Percentiles rank a stretch among this genome's conserved stretches.
These are phyloP conservation scores for Colletotrichum sojae DNA, from an alignment of 2,329 filamentous ascomycete species.

Conservation along the genomic window DNA sequence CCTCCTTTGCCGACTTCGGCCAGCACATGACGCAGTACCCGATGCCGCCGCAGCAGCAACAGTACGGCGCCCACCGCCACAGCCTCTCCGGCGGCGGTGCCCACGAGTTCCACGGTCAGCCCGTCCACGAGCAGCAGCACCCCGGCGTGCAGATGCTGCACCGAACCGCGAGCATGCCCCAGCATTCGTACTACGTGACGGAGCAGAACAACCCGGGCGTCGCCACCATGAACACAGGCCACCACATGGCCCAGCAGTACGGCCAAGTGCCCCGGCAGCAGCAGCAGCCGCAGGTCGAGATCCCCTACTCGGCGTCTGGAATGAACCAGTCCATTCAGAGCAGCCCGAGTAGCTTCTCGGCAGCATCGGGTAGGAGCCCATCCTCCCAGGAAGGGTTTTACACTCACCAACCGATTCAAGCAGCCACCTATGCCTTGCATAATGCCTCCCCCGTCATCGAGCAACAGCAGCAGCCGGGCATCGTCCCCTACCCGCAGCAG, in stretches of 20 bases:
- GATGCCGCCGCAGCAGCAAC: constrained; percentile 55
- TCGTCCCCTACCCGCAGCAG: constrained; percentile 59
- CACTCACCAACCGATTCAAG: constrained; percentile 66
- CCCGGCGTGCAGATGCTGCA: constrained; percentile 63
- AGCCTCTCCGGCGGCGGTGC: constrained; percentile 59
- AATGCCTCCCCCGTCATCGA: constrained; percentile 63
- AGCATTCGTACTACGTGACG: constrained; percentile 68
- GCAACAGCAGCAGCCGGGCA: constrained; percentile 55
- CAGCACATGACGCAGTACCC: constrained; percentile 63
- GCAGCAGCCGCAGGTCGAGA: constrained; percentile 56
- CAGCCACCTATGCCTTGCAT: constrained; percentile 64
- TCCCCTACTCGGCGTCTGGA: constrained; percentile 64
- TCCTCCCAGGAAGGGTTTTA: constrained; percentile 70
- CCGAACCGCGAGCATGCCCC: constrained; percentile 62
- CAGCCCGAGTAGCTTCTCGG: constrained; percentile 72
- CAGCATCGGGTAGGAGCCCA: constrained; percentile 67
- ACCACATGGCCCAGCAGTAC: constrained; percentile 63
- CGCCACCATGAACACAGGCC: constrained; percentile 71
- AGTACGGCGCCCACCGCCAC: constrained; percentile 61
- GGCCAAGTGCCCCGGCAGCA: constrained; percentile 63
- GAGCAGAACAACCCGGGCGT: constrained; percentile 74
- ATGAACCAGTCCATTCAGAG: constrained; percentile 68
- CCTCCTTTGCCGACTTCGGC: constrained; percentile 69
- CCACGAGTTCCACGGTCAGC: constrained; percentile 60
- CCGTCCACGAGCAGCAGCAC: constrained; percentile 60